A percentile compares a stretch with the other conserved stretches of the same genome.
Evolutionary conservation across 176 grass and related monocot genomes (phyloP).

Genomic region (Oryza longistaminata): DNA sequence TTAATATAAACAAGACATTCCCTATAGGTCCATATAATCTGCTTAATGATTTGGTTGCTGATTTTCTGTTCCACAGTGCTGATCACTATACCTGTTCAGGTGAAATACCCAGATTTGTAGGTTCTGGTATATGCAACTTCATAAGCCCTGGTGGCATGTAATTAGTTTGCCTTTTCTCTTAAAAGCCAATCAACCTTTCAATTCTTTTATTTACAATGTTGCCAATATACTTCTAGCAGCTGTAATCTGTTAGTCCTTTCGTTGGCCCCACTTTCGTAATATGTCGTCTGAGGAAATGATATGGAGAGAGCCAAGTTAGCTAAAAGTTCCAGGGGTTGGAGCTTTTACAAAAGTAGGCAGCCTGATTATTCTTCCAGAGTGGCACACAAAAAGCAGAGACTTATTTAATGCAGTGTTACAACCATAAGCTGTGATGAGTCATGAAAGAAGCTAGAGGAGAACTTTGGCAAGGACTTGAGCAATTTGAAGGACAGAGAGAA

Average conservation of each 20-base stretch:
- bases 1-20: background rate
- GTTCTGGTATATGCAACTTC: background rate
- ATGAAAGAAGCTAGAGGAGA: conserved; percentile 39
- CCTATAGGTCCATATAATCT: background rate
- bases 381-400: conserved; percentile 43
- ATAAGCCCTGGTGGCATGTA: conserved; percentile 13
- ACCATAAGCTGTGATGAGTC: conserved; percentile 13
- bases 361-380: conserved; percentile 58
- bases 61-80: background rate
- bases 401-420: conserved; percentile 39
- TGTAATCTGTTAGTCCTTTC: conserved; percentile 23
- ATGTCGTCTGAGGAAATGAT: conserved; percentile 37
- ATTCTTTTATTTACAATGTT: conserved; percentile 29
- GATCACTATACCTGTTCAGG: conserved; percentile 18
- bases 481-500: conserved; percentile 17
- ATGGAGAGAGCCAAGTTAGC: conserved; percentile 33
- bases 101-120: conserved; percentile 2
- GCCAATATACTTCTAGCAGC: background rate
- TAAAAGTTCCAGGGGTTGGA: conserved; percentile 33
- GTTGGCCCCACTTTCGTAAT: conserved; percentile 4
- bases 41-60: conserved; percentile 8
- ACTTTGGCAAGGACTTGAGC: conserved; percentile 37
- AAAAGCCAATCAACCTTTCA: conserved; percentile 24
- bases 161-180: conserved; percentile 27
- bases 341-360: conserved; percentile 49